These are phyloP conservation scores for Chrysosporium queenslandicum DNA, from an alignment of 2,329 filamentous ascomycete species.

Conservation along the genomic window DNA sequence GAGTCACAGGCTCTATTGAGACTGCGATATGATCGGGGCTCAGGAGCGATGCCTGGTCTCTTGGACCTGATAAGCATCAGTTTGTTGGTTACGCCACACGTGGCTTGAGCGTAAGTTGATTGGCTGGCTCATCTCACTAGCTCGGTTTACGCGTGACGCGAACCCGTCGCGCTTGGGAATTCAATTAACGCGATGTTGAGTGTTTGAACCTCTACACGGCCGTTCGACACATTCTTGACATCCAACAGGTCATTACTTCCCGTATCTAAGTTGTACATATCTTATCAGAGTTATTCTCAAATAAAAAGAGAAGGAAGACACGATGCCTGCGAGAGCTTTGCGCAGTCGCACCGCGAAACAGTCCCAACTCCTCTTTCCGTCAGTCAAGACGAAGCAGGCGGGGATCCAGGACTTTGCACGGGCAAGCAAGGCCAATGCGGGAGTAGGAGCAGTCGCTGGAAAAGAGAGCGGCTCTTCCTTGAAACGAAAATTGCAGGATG, in stretches of 20 bases:
- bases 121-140: too few species aligned
- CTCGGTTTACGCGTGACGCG: constrained; percentile 12
- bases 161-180: neutral
- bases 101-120: neutral
- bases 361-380: constrained; percentile 25
- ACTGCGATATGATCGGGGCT: too few species aligned
- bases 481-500: constrained; percentile 32
- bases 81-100: neutral
- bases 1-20: too few species aligned
- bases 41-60: too few species aligned
- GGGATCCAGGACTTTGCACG: constrained; percentile 39
- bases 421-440: constrained; percentile 34
- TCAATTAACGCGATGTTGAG: constrained; percentile 1
- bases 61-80: too few species aligned
- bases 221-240: neutral
- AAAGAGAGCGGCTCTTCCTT: constrained; percentile 28
- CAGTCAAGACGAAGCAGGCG: constrained; percentile 27
- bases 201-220: too few species aligned
- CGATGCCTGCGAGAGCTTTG: constrained; percentile 11
- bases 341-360: constrained; percentile 23
- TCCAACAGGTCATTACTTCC: constrained; percentile 2
- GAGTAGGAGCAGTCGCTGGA: constrained; percentile 18
- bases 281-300: neutral
- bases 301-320: neutral
- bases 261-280: constrained; percentile 8